These are phyloP conservation scores for Parachaetomium inaequale DNA, from an alignment of 495 filamentous ascomycete genomes.

Conservation along the genomic window DNA sequence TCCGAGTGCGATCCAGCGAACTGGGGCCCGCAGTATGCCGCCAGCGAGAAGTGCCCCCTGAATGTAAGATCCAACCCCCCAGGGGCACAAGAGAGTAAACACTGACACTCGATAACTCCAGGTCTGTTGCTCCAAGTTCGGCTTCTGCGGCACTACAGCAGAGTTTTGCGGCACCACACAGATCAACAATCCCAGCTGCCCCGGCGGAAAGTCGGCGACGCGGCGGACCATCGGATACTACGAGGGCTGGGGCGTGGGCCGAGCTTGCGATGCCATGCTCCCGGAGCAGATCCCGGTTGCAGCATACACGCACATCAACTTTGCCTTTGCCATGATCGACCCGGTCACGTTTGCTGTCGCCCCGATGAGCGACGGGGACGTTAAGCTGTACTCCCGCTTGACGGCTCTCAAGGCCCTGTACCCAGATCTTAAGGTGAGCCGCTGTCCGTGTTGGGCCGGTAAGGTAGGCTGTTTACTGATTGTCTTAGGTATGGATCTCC, in stretches of 20 bases:
- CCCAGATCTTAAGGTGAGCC: neutral
- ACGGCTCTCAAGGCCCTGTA: constrained; percentile 27
- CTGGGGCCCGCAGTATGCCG: constrained; percentile 18
- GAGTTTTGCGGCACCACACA: constrained; percentile 22
- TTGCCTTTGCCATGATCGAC: constrained; percentile 27
- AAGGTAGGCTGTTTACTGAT: neutral
- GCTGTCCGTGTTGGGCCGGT: neutral
- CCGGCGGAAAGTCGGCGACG: neutral
- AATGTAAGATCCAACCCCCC: neutral
- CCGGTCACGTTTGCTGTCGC: constrained; percentile 14
- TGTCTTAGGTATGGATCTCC: constrained; percentile 31
- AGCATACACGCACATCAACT: constrained; percentile 29
- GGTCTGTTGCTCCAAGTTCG: constrained; percentile 27
- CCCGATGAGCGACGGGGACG: constrained; percentile 16
- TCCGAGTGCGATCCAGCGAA: constrained; percentile 23
- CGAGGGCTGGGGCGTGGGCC: constrained; percentile 8
- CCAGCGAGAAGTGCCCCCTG: neutral
- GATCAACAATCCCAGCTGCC: constrained; percentile 9
- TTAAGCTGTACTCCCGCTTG: constrained; percentile 12
- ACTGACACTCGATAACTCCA: constrained; percentile 21
- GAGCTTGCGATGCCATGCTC: constrained; percentile 4
- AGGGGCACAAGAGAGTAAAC: neutral
- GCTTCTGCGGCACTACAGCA: constrained; percentile 29
- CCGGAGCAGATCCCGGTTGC: constrained; percentile 16
- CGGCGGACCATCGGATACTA: constrained; percentile 19